These are phyloP conservation scores for Schizonepeta tenuifolia DNA, from an alignment of 257 asterid genomes.

Conservation along the genomic window DNA sequence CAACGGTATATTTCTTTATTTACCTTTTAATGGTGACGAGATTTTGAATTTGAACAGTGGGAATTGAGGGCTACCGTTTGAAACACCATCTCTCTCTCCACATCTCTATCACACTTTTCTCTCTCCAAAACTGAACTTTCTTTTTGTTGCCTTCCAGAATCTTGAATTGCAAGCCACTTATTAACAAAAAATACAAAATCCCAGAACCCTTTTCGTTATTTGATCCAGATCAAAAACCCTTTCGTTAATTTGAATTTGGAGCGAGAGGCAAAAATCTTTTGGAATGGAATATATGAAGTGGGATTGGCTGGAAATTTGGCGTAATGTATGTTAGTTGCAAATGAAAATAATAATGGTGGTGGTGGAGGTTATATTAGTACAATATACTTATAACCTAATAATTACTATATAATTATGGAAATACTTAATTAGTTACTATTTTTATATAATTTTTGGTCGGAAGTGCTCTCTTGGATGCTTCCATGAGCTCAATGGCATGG, in stretches of 20 bases:
- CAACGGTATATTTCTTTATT: conserved; percentile 47
- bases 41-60: conserved; percentile 68
- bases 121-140: conserved; percentile 31
- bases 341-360: conserved; percentile 25
- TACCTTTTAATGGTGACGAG: conserved; percentile 51
- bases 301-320: conserved; percentile 35
- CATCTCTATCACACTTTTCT: conserved; percentile 24
- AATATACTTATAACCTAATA: neutral
- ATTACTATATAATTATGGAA: neutral
- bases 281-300: conserved; percentile 25
- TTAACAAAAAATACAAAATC: neutral
- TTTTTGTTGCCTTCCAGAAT: conserved; percentile 28
- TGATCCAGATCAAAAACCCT: conserved; percentile 27
- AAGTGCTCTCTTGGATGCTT: conserved; percentile 28
- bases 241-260: conserved; percentile 12
- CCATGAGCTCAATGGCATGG: conserved; percentile 32
- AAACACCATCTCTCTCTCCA: conserved; percentile 44
- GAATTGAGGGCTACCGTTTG: conserved; percentile 49
- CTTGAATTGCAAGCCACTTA: conserved; percentile 41
- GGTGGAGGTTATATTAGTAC: conserved; percentile 18
- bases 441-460: neutral
- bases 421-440: neutral
- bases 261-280: neutral
- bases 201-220: conserved; percentile 26
- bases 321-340: conserved; percentile 33